phyloP scores from a whole-genome alignment of 768 basidiomycete genomes.

The Russula compacta region DNA sequence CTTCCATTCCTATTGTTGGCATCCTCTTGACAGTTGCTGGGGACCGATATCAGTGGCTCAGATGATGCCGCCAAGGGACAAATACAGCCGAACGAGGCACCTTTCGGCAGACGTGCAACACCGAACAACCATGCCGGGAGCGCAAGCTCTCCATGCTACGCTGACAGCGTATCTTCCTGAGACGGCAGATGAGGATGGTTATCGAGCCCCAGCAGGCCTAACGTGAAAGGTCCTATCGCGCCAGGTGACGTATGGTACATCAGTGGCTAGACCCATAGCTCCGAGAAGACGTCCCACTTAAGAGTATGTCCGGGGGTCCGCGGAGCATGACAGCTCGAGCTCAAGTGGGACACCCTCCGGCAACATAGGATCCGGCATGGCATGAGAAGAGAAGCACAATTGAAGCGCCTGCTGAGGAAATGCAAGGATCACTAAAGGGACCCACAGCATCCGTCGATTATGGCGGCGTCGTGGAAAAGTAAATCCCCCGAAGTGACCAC shows the following conservation, averaged over 20 bases:
- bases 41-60: not conserved
- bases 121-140: not conserved
- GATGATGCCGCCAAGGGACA: not conserved
- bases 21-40: not conserved
- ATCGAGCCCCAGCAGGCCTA: not conserved
- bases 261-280: constrained; percentile 1
- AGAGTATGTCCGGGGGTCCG: constrained; percentile 11
- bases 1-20: constrained; percentile 1
- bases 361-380: constrained; percentile 1
- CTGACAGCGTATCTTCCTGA: not conserved
- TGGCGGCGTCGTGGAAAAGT: constrained; percentile 12
- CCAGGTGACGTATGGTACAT: not conserved
- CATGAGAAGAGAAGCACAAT: constrained; percentile 12
- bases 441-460: constrained; percentile 10
- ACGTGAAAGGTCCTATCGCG: not conserved
- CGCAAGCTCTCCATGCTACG: not conserved
- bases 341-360: constrained; percentile 1
- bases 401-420: constrained; percentile 1
- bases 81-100: not conserved
- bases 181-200: not conserved
- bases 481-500: constrained; percentile 15
- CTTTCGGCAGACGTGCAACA: not conserved
- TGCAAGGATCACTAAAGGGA: constrained; percentile 8
- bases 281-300: constrained; percentile 4
- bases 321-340: not conserved